Evolutionary conservation across 225 moss, liverwort and hornwort genomes (phyloP).

Genomic region (Ulota crispa): DNA sequence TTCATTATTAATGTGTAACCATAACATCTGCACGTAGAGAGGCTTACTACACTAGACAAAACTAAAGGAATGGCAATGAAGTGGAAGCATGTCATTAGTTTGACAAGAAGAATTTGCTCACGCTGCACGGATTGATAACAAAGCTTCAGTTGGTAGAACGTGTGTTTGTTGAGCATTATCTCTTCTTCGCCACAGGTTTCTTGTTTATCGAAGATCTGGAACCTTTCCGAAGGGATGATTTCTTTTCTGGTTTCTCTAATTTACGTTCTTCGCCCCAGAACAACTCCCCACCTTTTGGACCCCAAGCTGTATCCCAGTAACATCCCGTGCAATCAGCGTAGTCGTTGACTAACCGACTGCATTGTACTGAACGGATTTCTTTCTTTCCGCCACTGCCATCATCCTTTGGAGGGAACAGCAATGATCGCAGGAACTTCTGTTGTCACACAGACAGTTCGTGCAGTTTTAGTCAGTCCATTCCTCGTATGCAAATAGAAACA

Average conservation of each 20-base stretch:
- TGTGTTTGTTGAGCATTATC: neutral
- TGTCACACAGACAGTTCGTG: neutral
- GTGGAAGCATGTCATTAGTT: neutral
- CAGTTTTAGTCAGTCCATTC: neutral
- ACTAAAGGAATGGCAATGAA: neutral
- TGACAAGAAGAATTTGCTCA: neutral
- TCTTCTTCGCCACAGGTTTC: neutral
- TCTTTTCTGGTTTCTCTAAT: neutral
- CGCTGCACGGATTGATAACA: neutral
- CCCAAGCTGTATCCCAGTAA: slow-evolving; percentile 34
- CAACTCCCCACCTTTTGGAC: slow-evolving; percentile 28
- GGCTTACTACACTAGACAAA: neutral
- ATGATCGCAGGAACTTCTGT: slow-evolving; percentile 37
- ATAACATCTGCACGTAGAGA: neutral
- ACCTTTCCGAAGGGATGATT: neutral
- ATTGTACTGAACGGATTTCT: slow-evolving; percentile 29
- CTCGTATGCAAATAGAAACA: neutral
- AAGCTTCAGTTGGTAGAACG: neutral
- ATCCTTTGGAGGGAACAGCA: slow-evolving; percentile 29
- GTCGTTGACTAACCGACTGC: slow-evolving; percentile 28
- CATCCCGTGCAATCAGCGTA: slow-evolving; percentile 36
- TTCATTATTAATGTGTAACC: neutral
- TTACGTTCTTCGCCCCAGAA: slow-evolving; percentile 30
- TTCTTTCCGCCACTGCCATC: neutral
- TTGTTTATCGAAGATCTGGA: slow-evolving; percentile 10